A percentile compares a stretch with the other conserved stretches of the same genome.
These are phyloP conservation scores for Physcomitrium patens DNA, from an alignment of 225 moss, liverwort and hornwort species.

Conservation along the genomic window DNA sequence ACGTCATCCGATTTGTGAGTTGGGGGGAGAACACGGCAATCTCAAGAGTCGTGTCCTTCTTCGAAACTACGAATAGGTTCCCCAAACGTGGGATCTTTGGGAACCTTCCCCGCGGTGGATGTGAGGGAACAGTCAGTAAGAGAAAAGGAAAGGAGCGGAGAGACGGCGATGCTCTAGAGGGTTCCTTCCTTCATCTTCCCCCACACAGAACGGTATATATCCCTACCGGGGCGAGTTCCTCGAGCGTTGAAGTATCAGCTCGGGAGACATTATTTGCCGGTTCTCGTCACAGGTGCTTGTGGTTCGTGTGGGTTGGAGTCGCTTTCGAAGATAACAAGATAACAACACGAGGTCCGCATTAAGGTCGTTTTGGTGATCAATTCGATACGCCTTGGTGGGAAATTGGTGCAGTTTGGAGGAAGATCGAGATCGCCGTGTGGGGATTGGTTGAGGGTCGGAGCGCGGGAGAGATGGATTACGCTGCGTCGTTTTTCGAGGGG, in stretches of 20 bases:
- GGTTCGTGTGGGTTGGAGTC: too few relatives aligned
- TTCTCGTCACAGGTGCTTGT: too few relatives aligned
- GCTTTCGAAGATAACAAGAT: too few relatives aligned
- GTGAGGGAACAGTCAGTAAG: too few relatives aligned
- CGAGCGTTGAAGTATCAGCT: too few relatives aligned
- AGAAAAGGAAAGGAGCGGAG: too few relatives aligned
- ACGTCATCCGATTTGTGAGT: neutral
- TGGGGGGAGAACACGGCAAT: neutral
- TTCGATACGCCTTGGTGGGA: neutral
- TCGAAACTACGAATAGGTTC: neutral
- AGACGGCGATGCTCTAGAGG: too few relatives aligned
- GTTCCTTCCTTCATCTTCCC: too few relatives aligned
- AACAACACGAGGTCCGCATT: neutral
- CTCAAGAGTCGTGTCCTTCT: slow-evolving; percentile 42
- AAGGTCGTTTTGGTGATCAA: neutral
- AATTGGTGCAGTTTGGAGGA: slow-evolving; percentile 22
- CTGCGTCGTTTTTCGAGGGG: slow-evolving; percentile 72
- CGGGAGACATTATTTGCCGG: too few relatives aligned
- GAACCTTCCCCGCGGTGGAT: neutral
- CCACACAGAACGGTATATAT: too few relatives aligned
- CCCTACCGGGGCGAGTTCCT: too few relatives aligned
- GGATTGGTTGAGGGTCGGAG: slow-evolving; percentile 25
- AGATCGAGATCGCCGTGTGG: neutral
- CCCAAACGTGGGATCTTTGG: neutral
- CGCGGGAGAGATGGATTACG: slow-evolving; percentile 68